Base-by-base conservation (phyloP, 2,329 filamentous ascomycete genomes). In the Aspergillus eucalypticola region DNA sequence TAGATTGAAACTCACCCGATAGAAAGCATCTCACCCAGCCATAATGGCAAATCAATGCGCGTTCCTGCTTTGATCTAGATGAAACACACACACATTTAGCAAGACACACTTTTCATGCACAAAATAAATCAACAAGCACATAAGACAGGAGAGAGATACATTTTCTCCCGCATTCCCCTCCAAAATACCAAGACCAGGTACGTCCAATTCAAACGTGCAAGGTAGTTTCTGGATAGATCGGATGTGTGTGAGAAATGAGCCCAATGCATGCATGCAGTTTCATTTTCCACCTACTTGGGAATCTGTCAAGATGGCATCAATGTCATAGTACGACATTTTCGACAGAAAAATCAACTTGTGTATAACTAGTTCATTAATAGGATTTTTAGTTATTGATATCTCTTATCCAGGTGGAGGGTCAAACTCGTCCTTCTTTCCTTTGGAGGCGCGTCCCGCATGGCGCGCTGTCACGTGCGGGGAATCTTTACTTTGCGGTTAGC, bases 191-290 rank as follows among this genome's bases (percentile, higher is more conserved):
- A 98, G 86, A 59, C 90, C 88, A 19, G 92, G 90, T 32, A 96
- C 88, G 61, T 94, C 90, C 71, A 97, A 86, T 72, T 96, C 90
- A 78, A 98, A 97, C 54, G 90, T 96, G 81, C 93, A 96, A 42
- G 95, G 94, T 32, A 97, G 86, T 90, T 97, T 98, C 88, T 96
- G 61, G 55, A 62, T 32, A 48, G 42, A 27, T 19, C 38, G 7
- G 50, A n/a, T 48, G 17, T 7, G 17, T 51, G n/a, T n/a, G n/a
- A 10, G 50, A 52, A 44, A 58, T 39, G 17, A 39, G 19, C 21
- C 21, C n/a, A n/a, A n/a, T n/a, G n/a, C n/a, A n/a, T 21, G 35
- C 42, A 15, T 13, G 13, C 15, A 21, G 4, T 10, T 5, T 3
- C 11, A 19, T 23, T 10, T 29, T 1, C 27, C 41, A 13, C 66